Base-by-base conservation (phyloP, 2,329 filamentous ascomycete genomes). In the Drechslerella dactyloides region DNA sequence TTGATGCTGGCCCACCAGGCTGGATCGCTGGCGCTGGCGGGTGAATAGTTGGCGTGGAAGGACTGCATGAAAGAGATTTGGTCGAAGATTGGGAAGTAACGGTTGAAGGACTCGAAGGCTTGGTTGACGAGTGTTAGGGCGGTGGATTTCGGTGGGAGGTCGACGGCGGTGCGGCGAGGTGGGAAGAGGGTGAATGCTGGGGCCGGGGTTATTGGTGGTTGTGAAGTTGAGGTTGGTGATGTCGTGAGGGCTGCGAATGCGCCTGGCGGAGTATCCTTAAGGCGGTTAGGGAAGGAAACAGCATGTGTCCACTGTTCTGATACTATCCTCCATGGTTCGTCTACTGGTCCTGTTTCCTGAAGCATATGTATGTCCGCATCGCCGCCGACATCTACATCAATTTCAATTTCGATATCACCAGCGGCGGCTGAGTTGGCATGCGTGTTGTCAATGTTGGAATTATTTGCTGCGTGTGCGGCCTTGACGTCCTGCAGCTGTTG, bases 1-100 rank as follows among this genome's bases (percentile, higher is more conserved):
- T 77, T 77, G 7, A 77, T 27, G 42, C 70, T 75, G 10, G 76
- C 76, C 76, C 76, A 77, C 72, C 75, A 76, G 3, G 63, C 58
- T 35, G 75, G 70, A 46, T 75, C 60, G 10, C 53, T 65, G 21
- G 65, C 44, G 8, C 50, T 72, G 1, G 52, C 40, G 13, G 70
- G 56, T 10, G 48, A 33, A 17, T 72, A 70, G 6, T 74, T 50
- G 21, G 74, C 54, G 7, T 53, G 30, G 13, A 76, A 74, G 6
- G 33, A 59, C 10, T 54, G 17, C 54, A 75, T 51, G 33, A 74
- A 75, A 21, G 27, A 24, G n/a, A 24, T n/a, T 42, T 68, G 35
- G 50, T 76, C 69, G 35, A 75, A 76, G 44, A 76, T 50, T n/a
- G 75, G 75, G 30, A 74, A 70, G n/a, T 56, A 58, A 2, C 54